Percentiles rank a stretch among this genome's conserved stretches.
These are phyloP conservation scores for Tardiomyces digboiensis DNA, from an alignment of 1,139 yeast genomes.

Conservation along the genomic window DNA sequence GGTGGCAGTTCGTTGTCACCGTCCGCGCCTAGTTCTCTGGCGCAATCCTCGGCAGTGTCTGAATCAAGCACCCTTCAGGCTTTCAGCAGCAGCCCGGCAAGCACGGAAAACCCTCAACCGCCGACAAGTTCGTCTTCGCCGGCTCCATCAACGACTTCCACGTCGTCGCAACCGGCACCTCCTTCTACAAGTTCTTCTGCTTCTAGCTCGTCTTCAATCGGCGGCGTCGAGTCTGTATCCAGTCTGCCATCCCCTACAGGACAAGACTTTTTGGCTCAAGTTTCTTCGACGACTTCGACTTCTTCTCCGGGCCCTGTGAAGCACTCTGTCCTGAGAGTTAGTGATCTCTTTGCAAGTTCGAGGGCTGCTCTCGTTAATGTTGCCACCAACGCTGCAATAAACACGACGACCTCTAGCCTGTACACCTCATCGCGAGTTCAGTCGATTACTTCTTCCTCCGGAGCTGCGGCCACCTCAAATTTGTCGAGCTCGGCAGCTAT, in stretches of 20 bases:
- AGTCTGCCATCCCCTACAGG: not conserved
- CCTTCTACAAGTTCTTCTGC: not conserved
- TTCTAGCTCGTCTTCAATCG: not conserved
- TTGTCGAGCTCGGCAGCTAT: too few species aligned
- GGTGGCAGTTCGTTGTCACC: constrained; percentile 2
- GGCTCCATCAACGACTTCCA: constrained; percentile 13
- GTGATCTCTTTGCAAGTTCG: constrained; percentile 11
- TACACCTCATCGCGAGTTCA: not conserved
- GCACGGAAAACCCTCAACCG: constrained; percentile 4
- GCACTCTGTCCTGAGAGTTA: constrained; percentile 4
- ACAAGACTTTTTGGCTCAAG: not conserved
- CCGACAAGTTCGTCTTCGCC: constrained; percentile 7
- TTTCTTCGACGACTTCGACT: constrained; percentile 9
- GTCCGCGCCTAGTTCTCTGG: constrained; percentile 6
- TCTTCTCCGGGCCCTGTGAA: not conserved
- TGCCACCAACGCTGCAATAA: constrained; percentile 5
- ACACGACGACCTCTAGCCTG: not conserved
- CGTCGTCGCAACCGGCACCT: not conserved
- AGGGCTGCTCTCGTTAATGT: constrained; percentile 17
- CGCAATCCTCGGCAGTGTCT: constrained; percentile 7
- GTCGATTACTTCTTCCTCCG: not conserved
- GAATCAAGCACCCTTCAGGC: constrained; percentile 1
- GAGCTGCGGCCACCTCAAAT: not conserved
- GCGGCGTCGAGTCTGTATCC: constrained; percentile 1
- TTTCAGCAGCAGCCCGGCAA: not conserved